Percentiles rank a stretch among this genome's conserved stretches.
These are phyloP conservation scores for Trichosporon sp. DNA, from an alignment of 1,284 basidiomycete species.

Conservation along the genomic window DNA sequence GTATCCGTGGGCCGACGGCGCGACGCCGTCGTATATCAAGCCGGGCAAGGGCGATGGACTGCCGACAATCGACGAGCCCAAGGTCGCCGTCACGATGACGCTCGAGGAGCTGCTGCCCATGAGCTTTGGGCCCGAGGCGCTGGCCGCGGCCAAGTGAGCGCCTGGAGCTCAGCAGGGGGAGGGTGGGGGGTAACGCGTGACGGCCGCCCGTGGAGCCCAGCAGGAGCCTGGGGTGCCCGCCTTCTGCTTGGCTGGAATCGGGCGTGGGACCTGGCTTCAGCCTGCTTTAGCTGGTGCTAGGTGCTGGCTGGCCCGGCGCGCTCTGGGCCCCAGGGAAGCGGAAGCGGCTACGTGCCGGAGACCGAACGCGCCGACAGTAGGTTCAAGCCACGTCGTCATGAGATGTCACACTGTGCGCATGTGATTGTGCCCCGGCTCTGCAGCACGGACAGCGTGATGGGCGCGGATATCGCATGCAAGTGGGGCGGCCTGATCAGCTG, in stretches of 20 bases:
- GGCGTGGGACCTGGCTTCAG: no score
- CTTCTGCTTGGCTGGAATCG: background rate
- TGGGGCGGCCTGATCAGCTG: no score
- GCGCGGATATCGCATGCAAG: background rate
- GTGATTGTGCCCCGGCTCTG: background rate
- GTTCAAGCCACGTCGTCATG: background rate
- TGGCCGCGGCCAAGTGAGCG: background rate
- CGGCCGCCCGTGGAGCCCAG: background rate
- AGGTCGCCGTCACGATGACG: conserved; percentile 42
- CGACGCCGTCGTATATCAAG: background rate
- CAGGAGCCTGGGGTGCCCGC: no score
- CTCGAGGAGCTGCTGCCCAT: conserved; percentile 73
- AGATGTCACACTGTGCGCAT: background rate
- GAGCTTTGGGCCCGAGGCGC: conserved; percentile 75
- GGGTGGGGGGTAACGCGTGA: background rate
- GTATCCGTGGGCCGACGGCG: conserved; percentile 52
- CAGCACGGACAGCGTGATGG: background rate
- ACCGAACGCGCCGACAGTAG: no score
- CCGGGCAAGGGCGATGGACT: background rate
- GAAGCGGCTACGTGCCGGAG: background rate
- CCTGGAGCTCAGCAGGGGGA: background rate
- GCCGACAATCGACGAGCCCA: background rate
- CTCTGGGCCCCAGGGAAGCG: background rate
- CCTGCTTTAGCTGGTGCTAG: no score
- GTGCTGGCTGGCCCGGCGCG: no score